These are phyloP conservation scores for Ustilago trichophora DNA, from an alignment of 1,284 basidiomycete species.

Conservation along the genomic window DNA sequence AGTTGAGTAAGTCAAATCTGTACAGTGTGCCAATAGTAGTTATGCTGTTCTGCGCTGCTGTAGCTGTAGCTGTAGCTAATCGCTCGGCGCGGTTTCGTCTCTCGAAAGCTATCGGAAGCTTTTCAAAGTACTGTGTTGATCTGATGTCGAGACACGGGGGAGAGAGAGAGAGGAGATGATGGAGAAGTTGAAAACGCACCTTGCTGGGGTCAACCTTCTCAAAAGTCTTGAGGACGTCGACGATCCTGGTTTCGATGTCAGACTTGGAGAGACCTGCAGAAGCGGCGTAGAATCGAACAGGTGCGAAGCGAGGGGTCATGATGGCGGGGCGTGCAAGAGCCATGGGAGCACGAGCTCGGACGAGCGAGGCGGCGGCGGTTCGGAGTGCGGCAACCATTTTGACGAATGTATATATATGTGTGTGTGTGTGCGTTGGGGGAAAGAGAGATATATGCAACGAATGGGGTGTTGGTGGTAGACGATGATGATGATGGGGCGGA, in stretches of 20 bases:
- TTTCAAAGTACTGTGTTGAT: too few species aligned
- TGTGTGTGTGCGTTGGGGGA: conserved; percentile 7
- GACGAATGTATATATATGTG: conserved; percentile 2
- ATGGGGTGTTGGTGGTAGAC: not conserved
- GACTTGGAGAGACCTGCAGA: conserved; percentile 78
- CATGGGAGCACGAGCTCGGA: conserved; percentile 42
- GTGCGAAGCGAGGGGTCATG: conserved; percentile 42
- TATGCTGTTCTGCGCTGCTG: not conserved
- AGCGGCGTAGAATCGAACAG: conserved; percentile 75
- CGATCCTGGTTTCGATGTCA: conserved; percentile 81
- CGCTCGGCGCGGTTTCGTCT: too few species aligned
- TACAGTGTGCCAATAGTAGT: too few species aligned
- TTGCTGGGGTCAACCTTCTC: conserved; percentile 91
- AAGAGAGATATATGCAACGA: not conserved
- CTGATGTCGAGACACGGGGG: too few species aligned
- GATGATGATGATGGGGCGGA: conserved; percentile 6
- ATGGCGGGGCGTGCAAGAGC: conserved; percentile 28
- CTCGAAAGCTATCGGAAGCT: too few species aligned
- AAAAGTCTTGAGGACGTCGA: conserved; percentile 90
- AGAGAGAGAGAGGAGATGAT: not conserved
- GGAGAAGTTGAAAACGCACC: conserved; percentile 51
- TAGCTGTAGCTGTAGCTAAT: too few species aligned
- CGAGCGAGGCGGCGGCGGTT: conserved; percentile 44
- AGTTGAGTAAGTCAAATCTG: not conserved
- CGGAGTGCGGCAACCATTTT: conserved; percentile 52